A percentile compares a stretch with the other conserved stretches of the same genome.
Conservation (phyloP, 352 stramenopile species). For the Globisporangium megalacanthum region DNA sequence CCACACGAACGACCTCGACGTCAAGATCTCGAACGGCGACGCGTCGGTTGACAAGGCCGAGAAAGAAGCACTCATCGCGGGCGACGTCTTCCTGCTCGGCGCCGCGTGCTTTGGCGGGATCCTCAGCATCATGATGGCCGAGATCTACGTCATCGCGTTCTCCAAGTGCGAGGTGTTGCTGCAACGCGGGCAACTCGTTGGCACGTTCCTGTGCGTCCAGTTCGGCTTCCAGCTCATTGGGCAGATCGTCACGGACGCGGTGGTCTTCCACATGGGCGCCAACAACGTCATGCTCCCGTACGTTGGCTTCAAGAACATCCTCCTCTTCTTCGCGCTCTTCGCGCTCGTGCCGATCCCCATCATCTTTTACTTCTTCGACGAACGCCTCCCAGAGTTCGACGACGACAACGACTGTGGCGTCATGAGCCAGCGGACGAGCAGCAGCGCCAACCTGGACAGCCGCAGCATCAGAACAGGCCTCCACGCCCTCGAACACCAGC, state of each 20-base stretch:
- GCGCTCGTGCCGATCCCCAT: constrained; percentile 33
- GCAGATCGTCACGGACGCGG: constrained; percentile 26
- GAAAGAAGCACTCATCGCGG: constrained; percentile 19
- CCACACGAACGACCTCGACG: constrained; percentile 17
- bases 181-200: constrained; percentile 28
- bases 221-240: constrained; percentile 28
- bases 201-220: constrained; percentile 33
- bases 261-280: constrained; percentile 22
- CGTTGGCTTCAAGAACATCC: constrained; percentile 22
- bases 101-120: constrained; percentile 39
- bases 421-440: constrained; percentile 11
- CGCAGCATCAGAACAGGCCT: constrained; percentile 16
- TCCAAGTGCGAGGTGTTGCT: constrained; percentile 24
- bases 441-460: constrained; percentile 6
- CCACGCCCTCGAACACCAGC: constrained; percentile 14
- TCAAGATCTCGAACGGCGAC: constrained; percentile 15
- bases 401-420: not conserved
- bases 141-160: constrained; percentile 44
- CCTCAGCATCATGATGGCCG: constrained; percentile 29
- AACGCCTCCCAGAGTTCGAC: constrained; percentile 17
- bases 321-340: constrained; percentile 31
- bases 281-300: constrained; percentile 8
- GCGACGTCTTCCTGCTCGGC: constrained; percentile 32
- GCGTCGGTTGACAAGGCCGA: constrained; percentile 17
- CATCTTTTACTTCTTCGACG: constrained; percentile 29